Percentiles rank a stretch among this genome's conserved stretches.
Evolutionary conservation across 2,329 filamentous ascomycete genomes (phyloP).

Genomic region (Diaporthe humulicola): DNA sequence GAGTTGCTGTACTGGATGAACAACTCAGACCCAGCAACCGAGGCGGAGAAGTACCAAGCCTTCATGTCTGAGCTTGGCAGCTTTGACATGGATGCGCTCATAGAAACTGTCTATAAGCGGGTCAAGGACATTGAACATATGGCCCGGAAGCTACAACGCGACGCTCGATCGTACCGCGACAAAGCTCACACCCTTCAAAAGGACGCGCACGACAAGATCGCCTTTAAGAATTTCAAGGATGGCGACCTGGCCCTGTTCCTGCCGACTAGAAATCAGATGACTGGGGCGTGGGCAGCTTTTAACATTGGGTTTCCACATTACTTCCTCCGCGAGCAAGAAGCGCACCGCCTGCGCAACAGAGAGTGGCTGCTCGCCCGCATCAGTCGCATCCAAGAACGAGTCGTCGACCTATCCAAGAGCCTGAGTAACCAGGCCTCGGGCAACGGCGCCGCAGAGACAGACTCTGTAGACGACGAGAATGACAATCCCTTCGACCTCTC

Average conservation of each 20-base stretch:
- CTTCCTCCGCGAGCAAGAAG: constrained; percentile 93
- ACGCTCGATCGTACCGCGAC: constrained; percentile 88
- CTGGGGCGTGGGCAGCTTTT: constrained; percentile 97
- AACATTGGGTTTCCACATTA: constrained; percentile 98
- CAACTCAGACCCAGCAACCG: constrained; percentile 72
- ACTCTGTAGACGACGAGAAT: constrained; percentile 77
- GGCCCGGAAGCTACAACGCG: constrained; percentile 92
- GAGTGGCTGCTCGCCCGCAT: constrained; percentile 99
- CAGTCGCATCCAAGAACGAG: constrained; percentile 88
- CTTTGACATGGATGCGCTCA: constrained; percentile 88
- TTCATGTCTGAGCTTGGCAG: constrained; percentile 81
- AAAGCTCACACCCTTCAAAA: constrained; percentile 84
- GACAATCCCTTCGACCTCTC: constrained; percentile 98
- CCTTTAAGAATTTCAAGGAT: constrained; percentile 95
- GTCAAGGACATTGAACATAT: constrained; percentile 95
- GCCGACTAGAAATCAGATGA: constrained; percentile 93
- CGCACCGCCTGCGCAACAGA: constrained; percentile 83
- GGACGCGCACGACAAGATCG: constrained; percentile 95
- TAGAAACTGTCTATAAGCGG: constrained; percentile 87
- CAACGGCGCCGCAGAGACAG: constrained; percentile 58
- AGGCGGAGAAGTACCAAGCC: constrained; percentile 79
- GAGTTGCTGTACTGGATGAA: constrained; percentile 88
- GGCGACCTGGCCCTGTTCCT: constrained; percentile 95
- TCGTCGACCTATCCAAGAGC: constrained; percentile 91
- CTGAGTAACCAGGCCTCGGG: constrained; percentile 60